These are phyloP conservation scores for Mesembryanthemum crystallinum DNA, from an alignment of 148 eudicot species.

Conservation along the genomic window DNA sequence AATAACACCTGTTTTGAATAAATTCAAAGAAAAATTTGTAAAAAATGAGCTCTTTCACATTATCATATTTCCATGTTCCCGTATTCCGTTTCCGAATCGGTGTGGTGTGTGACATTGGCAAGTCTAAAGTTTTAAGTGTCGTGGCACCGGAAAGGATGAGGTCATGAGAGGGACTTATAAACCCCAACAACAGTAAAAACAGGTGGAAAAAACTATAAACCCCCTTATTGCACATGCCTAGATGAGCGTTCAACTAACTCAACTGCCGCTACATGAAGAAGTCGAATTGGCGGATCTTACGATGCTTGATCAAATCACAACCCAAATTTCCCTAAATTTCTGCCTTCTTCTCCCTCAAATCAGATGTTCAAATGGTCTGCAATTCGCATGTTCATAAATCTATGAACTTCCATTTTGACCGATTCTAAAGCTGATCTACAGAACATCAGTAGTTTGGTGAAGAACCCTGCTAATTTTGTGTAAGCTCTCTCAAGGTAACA, in stretches of 20 bases:
- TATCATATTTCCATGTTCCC: too few species aligned
- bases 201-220: too few species aligned
- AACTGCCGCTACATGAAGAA: background rate
- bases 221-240: too few species aligned
- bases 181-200: too few species aligned
- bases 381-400: background rate
- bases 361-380: background rate
- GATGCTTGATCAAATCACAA: background rate
- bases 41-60: too few species aligned
- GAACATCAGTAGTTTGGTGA: background rate
- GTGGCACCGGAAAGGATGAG: too few species aligned
- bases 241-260: conserved; percentile 11
- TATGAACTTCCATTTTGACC: background rate
- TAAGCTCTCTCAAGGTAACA: background rate
- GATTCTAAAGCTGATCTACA: background rate
- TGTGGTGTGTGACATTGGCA: too few species aligned
- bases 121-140: too few species aligned
- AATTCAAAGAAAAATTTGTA: too few species aligned
- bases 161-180: too few species aligned
- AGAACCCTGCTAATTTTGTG: background rate
- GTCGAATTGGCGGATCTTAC: conserved; percentile 5
- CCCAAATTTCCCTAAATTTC: background rate
- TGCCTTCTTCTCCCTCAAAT: background rate
- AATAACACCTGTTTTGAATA: too few species aligned
- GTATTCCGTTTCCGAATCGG: too few species aligned